Conservation (phyloP, 2,329 filamentous ascomycete genomes). For the Aureobasidium melanogenum region DNA sequence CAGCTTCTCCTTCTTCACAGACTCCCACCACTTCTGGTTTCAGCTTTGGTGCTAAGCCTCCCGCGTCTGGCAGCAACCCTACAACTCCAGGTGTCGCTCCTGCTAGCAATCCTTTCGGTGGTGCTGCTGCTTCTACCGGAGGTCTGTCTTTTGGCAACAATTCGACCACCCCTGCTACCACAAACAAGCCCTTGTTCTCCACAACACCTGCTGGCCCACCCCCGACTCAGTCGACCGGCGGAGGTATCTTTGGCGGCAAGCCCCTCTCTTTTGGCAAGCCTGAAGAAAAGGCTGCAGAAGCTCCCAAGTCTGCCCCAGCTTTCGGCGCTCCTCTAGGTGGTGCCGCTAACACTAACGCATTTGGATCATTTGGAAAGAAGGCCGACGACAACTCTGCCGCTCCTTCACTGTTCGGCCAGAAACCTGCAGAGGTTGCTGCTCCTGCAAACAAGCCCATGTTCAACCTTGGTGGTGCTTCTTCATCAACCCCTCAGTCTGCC, state of each 20-base stretch:
- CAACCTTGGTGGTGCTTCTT: conserved; percentile 3
- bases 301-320: conserved; percentile 12
- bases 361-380: neutral
- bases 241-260: conserved; percentile 14
- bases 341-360: neutral
- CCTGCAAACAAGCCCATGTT: conserved; percentile 1
- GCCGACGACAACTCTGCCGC: neutral
- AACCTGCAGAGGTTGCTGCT: conserved; percentile 2
- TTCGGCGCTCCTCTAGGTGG: neutral
- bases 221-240: conserved; percentile 12
- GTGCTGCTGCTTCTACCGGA: neutral
- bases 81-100: conserved; percentile 36
- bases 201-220: conserved; percentile 25
- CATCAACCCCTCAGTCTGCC: neutral
- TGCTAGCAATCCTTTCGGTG: neutral
- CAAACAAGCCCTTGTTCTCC: conserved; percentile 16
- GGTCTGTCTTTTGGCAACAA: neutral
- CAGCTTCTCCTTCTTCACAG: neutral
- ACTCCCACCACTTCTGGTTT: conserved; percentile 10
- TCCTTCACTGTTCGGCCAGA: conserved; percentile 12
- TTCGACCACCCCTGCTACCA: conserved; percentile 19
- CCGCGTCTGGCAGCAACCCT: conserved; percentile 23
- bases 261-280: conserved; percentile 17
- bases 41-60: conserved; percentile 11
- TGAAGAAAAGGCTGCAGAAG: conserved; percentile 10